Base-by-base conservation (phyloP, 176 grass and related monocot species). In the Oryza meridionalis region DNA sequence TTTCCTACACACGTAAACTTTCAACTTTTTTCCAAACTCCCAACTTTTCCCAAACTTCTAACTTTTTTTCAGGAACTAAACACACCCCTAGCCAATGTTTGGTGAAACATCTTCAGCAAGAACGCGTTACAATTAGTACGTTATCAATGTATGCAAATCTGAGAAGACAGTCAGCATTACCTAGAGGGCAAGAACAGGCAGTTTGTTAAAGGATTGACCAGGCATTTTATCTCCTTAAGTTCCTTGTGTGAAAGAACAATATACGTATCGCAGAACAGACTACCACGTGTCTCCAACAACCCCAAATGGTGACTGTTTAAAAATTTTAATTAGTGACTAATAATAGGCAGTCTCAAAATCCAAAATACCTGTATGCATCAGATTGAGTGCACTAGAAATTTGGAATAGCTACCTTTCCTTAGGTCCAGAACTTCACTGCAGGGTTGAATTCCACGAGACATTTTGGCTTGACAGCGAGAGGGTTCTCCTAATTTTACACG, bases 161-260 rank as follows among this genome's bases (percentile, higher is more conserved):
- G 7, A 61, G 58, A 58, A 15, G 51, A 14, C 5, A 29, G 33
- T 77, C 47, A 69, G 13, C 21, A 26, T 31, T 44, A 69, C 45
- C 2, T 58, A 26, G 44, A 31, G 29, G 32, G 12, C 46, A 40
- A 61, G 47, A 43, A 26, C 6, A 5, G 0, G 2, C 65, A 27
- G n/a, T 65, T 77, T 26, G 19, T 58, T 81, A 58, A 70, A 61
- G 31, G 33, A 2, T 59, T 81, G 79, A 59, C 67, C 31, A n/a
- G 29, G 70, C 43, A 33, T 33, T 73, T 66, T 67, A 67, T 65
- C 50, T 65, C 78, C 19, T 62, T 46, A 15, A 27, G 27, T 11
- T 37, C 13, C 27, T 26, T 49, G n/a, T 32, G 7, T 44, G 8
- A 9, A 51, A 72, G 55, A 79, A 40, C 67, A 1, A 5, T 61